phyloP scores from a whole-genome alignment of 176 grass and related monocot species.

The Musa beccarii region DNA sequence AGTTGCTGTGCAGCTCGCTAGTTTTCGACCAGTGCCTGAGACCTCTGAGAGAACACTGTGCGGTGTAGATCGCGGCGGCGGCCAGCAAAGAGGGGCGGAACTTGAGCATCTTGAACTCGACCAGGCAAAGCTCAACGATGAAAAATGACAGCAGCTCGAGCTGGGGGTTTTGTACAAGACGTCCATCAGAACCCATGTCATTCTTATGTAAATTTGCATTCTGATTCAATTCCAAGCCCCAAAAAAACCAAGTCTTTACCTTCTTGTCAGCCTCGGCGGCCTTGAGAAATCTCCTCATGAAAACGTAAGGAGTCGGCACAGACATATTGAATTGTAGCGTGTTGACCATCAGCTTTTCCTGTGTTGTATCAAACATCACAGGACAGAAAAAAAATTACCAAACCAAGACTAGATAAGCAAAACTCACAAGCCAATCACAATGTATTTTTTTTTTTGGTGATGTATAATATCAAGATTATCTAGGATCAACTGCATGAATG shows the following conservation, averaged over 20 bases:
- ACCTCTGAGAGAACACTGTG: constrained; percentile 57
- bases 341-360: constrained; percentile 69
- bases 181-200: constrained; percentile 3
- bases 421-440: not conserved
- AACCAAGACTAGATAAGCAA: not conserved
- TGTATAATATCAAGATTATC: not conserved
- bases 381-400: not conserved
- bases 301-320: constrained; percentile 76
- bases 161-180: constrained; percentile 25
- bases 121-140: constrained; percentile 69
- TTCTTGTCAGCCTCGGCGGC: constrained; percentile 64
- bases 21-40: constrained; percentile 55
- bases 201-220: constrained; percentile 3
- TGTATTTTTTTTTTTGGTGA: not conserved
- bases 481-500: not conserved
- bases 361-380: not conserved
- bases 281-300: constrained; percentile 89
- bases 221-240: not conserved
- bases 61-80: constrained; percentile 74
- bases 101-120: constrained; percentile 75
- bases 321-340: constrained; percentile 81
- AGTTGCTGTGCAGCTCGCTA: constrained; percentile 61
- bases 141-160: constrained; percentile 70
- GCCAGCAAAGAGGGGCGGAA: constrained; percentile 67
- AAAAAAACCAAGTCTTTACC: constrained; percentile 25